Conservation (phyloP, 805 yeast species). For the Suhomyces prunicola region DNA sequence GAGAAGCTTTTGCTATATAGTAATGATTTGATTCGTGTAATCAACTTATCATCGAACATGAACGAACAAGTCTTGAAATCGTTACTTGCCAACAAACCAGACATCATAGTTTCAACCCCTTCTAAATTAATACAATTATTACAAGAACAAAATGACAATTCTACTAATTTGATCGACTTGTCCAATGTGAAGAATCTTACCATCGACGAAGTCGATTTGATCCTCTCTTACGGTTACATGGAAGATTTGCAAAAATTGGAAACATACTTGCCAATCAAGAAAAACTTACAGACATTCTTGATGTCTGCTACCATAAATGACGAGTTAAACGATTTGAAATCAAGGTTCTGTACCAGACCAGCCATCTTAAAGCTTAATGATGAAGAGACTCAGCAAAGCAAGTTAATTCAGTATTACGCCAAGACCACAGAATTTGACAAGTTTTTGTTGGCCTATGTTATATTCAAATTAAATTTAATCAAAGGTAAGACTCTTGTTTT, state of each 20-base stretch:
- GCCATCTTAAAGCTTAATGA: conserved; percentile 79
- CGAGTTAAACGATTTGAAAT: conserved; percentile 74
- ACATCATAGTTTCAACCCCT: conserved; percentile 84
- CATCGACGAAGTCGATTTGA: conserved; percentile 92
- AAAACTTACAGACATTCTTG: conserved; percentile 78
- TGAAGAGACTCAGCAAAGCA: conserved; percentile 52
- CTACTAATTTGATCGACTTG: conserved; percentile 45
- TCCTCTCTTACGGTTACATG: conserved; percentile 84
- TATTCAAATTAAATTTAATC: conserved; percentile 81
- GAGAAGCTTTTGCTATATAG: conserved; percentile 69
- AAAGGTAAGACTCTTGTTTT: conserved; percentile 89
- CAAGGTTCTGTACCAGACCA: conserved; percentile 75
- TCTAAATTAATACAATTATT: conserved; percentile 60
- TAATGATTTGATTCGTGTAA: conserved; percentile 56
- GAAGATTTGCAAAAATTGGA: conserved; percentile 75
- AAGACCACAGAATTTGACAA: conserved; percentile 88
- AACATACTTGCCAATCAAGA: conserved; percentile 63
- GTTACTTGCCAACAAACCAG: conserved; percentile 70
- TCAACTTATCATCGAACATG: conserved; percentile 66
- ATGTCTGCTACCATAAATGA: conserved; percentile 96
- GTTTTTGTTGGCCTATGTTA: conserved; percentile 84
- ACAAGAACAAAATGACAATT: conserved; percentile 27
- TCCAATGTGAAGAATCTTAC: conserved; percentile 65
- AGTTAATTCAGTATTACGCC: conserved; percentile 81
- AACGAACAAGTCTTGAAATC: conserved; percentile 71